phyloP scores from a whole-genome alignment of 345 rosid genomes.

The Salix koriyanagi region DNA sequence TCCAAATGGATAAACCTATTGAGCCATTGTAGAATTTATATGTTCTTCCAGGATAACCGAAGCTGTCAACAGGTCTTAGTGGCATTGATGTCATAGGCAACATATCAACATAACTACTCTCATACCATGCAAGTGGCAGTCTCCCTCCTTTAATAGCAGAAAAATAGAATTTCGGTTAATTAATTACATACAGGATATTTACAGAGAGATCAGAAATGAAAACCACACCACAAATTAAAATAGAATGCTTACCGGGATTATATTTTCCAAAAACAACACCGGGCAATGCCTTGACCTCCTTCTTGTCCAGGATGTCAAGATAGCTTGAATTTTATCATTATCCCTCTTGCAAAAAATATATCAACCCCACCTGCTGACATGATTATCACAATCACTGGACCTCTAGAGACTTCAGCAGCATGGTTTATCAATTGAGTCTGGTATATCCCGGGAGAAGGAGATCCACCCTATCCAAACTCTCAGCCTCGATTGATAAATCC shows the following conservation, averaged over 20 bases:
- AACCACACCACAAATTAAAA: background rate
- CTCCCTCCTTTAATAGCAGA: constrained; percentile 38
- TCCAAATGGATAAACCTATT: constrained; percentile 42
- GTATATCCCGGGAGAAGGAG: constrained; percentile 46
- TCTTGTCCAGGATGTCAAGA: constrained; percentile 60
- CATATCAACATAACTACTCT: constrained; percentile 23
- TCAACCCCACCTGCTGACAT: constrained; percentile 55
- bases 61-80: constrained; percentile 32
- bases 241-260: constrained; percentile 44
- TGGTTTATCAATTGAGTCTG: constrained; percentile 44
- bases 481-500: constrained; percentile 46
- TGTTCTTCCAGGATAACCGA: constrained; percentile 53
- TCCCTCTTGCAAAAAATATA: constrained; percentile 37
- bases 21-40: constrained; percentile 53
- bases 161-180: background rate
- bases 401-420: constrained; percentile 36
- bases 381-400: constrained; percentile 53
- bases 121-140: constrained; percentile 46
- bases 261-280: constrained; percentile 55
- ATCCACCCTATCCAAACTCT: constrained; percentile 41
- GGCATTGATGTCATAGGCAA: constrained; percentile 61
- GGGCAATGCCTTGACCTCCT: constrained; percentile 59
- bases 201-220: no score
- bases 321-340: constrained; percentile 25
- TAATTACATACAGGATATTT: no score